phyloP scores from a whole-genome alignment of 768 basidiomycete genomes.

The Cystobasidium ongulense region DNA sequence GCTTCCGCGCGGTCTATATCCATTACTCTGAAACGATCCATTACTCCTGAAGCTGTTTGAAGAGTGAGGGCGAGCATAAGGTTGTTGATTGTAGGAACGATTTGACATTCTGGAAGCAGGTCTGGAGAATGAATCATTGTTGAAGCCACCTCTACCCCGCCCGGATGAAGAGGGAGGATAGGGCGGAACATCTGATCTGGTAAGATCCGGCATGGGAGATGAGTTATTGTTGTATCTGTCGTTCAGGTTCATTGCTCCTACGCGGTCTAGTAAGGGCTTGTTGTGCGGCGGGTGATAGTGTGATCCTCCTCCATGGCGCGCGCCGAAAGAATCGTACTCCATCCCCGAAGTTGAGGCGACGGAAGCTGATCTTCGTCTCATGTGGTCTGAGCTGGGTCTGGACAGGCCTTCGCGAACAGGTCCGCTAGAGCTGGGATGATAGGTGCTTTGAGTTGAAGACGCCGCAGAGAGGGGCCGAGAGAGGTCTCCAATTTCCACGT shows the following conservation, averaged over 20 bases:
- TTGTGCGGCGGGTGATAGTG: background rate
- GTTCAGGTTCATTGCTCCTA: background rate
- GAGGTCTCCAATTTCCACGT: background rate
- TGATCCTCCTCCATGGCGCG: background rate
- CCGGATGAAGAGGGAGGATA: background rate
- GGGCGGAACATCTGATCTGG: background rate
- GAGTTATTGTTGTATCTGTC: background rate
- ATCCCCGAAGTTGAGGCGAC: background rate
- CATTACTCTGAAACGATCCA: background rate
- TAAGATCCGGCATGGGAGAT: conserved; percentile 4
- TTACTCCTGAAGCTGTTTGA: conserved; percentile 7
- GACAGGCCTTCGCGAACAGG: conserved; percentile 2
- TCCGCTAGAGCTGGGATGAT: background rate
- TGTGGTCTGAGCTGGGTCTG: background rate
- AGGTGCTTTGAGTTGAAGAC: background rate
- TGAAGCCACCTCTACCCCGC: background rate
- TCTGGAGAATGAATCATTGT: background rate
- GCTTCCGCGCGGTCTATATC: background rate
- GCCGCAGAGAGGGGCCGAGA: background rate
- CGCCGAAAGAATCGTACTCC: background rate
- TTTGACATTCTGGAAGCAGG: conserved; percentile 27
- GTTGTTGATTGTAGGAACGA: background rate
- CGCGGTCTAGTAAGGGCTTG: background rate
- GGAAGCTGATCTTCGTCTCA: background rate
- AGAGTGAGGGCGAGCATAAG: background rate